These are phyloP conservation scores for Ganoderma lingzhi DNA, from an alignment of 1,284 basidiomycete genomes.

Conservation along the genomic window DNA sequence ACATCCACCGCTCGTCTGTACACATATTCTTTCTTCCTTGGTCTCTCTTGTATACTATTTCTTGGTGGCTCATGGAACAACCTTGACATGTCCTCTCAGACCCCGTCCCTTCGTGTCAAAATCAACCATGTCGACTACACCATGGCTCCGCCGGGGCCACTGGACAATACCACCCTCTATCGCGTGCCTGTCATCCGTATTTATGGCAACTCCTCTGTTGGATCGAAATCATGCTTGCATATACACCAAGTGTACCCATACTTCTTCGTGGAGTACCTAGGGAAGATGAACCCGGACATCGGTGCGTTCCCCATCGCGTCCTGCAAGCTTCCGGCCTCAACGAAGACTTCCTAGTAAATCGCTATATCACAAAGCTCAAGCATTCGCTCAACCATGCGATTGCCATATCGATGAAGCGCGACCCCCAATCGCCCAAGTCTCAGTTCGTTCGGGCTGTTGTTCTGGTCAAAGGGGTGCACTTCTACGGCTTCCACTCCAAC, in stretches of 20 bases:
- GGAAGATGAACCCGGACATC: constrained; percentile 57
- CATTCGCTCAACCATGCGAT: constrained; percentile 83
- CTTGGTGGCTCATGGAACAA: constrained; percentile 19
- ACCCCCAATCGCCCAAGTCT: constrained; percentile 61
- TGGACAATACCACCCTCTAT: constrained; percentile 70
- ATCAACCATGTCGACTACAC: constrained; percentile 76
- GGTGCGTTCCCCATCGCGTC: constrained; percentile 45
- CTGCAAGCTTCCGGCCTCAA: background rate
- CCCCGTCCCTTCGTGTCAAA: constrained; percentile 56
- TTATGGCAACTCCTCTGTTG: constrained; percentile 84
- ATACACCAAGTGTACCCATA: constrained; percentile 91
- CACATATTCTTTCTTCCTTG: constrained; percentile 12
- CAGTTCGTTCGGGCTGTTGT: constrained; percentile 77
- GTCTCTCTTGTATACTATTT: constrained; percentile 18
- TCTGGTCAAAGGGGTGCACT: constrained; percentile 93
- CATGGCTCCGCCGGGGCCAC: constrained; percentile 59
- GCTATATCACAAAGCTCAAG: constrained; percentile 72
- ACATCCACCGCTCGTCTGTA: constrained; percentile 21
- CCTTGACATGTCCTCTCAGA: constrained; percentile 27
- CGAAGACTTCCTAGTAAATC: constrained; percentile 58
- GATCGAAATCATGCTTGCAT: constrained; percentile 87
- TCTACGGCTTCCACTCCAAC: constrained; percentile 93
- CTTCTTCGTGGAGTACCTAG: constrained; percentile 77
- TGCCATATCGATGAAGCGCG: constrained; percentile 72
- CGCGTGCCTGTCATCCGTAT: constrained; percentile 86